A percentile compares a stretch with the other conserved stretches of the same genome.
Evolutionary conservation across 2,329 filamentous ascomycete genomes (phyloP).

Genomic region (Dactylellina cionopaga): DNA sequence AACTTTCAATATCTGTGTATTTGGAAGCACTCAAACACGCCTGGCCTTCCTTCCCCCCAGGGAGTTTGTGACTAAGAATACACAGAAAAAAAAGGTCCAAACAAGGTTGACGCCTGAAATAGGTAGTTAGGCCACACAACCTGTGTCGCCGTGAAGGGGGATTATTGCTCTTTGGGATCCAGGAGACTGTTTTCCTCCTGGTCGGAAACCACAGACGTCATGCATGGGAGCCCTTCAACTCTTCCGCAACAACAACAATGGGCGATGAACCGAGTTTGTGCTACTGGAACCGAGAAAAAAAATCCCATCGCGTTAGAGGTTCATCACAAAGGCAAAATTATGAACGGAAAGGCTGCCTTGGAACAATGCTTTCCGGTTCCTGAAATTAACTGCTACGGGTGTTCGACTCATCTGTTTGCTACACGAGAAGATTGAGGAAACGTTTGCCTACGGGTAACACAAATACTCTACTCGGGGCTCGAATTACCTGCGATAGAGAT

Average conservation of each 20-base stretch:
- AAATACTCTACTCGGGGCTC: slow-evolving; percentile 14
- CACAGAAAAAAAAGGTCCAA: too few relatives aligned
- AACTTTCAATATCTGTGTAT: slow-evolving; percentile 31
- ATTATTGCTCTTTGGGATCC: slow-evolving; percentile 3
- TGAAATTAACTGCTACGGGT: slow-evolving; percentile 5
- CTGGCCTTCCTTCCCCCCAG: slow-evolving; percentile 2
- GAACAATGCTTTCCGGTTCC: not conserved
- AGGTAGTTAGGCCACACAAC: too few relatives aligned
- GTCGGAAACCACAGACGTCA: slow-evolving; percentile 15
- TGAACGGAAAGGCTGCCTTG: slow-evolving; percentile 10
- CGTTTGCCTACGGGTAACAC: slow-evolving; percentile 10
- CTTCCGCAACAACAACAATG: too few relatives aligned
- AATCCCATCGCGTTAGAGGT: too few relatives aligned
- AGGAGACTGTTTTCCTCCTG: not conserved
- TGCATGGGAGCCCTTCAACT: too few relatives aligned
- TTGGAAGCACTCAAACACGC: slow-evolving; percentile 47
- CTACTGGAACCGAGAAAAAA: not conserved
- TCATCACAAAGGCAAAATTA: not conserved
- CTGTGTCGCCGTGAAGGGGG: too few relatives aligned
- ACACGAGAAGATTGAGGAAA: not conserved
- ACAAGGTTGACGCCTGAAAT: slow-evolving; percentile 13
- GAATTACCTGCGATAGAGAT: slow-evolving; percentile 1
- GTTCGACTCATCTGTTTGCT: slow-evolving; percentile 42
- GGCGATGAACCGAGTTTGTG: not conserved
- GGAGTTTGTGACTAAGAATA: slow-evolving; percentile 11